Evolutionary conservation across 2,329 filamentous ascomycete species (phyloP), one percentile per base, ranked within the genome.

Genomic region (Pyrenophora tritici-repentis): DNA sequence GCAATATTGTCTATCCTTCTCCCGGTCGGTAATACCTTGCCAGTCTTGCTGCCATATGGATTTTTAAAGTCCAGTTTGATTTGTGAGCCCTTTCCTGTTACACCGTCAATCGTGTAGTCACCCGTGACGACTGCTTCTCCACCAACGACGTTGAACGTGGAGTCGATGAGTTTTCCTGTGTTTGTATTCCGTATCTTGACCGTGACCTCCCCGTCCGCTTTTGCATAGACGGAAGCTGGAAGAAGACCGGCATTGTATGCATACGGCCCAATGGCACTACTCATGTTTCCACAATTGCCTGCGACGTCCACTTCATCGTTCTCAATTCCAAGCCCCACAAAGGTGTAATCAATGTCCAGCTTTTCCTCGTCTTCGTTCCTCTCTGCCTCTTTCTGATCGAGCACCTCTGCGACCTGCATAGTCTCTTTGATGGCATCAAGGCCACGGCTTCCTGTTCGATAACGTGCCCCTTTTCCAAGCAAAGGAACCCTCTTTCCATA

Each of bases 211-310:
- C 63, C 65, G 16, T 70, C 65, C 2, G 59, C 70, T 56, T 62
- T 55, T 0, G 40, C 45, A 39, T 64, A 74, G 45, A 47, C 62
- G 53, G 12, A 55, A 7, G 69, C 54, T 26, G 47, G 72, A 49
- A 83, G 72, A 1, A 87, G 55, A 2, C 80, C 76, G 18, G 78
- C 70, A 73, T 90, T 73, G 66, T 85, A 75, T 2, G 84, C 84
- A 63, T 83, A 86, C 0, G 88, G 87, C 0, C 87, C 88, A 38
- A 65, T 56, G 0, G 88, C 87, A 0, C 87, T 88, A 42, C 90
- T 83, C 85, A 91, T 87, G 67, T 90, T 90, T n/a, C 88, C 88
- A 66, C 87, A 90, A 61, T 90, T 91, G 18, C 86, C 84, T 0
- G 85, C 83, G 62, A 83, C 81, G 62, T 90, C 87, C 2, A 91